These are phyloP conservation scores for Myxozyma lipomycoides DNA, from an alignment of 805 yeast species.

Conservation along the genomic window DNA sequence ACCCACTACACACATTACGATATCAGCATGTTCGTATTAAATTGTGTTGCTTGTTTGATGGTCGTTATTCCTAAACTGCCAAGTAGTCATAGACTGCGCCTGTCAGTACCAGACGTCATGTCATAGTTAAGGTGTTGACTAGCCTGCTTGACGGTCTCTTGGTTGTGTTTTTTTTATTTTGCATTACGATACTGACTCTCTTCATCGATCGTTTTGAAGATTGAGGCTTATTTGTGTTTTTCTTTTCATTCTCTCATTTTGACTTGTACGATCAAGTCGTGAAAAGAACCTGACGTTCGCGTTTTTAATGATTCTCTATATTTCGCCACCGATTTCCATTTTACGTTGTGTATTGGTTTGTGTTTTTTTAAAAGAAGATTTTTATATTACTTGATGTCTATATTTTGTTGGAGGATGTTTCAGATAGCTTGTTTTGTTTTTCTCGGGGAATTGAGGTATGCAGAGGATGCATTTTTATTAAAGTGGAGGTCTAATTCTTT, in stretches of 20 bases:
- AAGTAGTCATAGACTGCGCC: slow-evolving; percentile 28
- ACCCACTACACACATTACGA: slow-evolving; percentile 90
- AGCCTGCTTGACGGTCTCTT: background rate
- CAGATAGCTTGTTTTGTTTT: too few relatives aligned
- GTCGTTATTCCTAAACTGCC: slow-evolving; percentile 93
- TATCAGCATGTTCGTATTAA: slow-evolving; percentile 68
- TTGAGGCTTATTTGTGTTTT: slow-evolving; percentile 29
- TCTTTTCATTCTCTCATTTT: slow-evolving; percentile 10
- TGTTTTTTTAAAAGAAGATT: too few relatives aligned
- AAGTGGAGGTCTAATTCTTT: too few relatives aligned
- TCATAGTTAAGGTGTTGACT: background rate
- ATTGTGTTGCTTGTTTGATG: slow-evolving; percentile 73
- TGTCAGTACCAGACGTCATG: slow-evolving; percentile 23
- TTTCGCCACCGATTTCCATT: too few relatives aligned
- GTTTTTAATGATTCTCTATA: too few relatives aligned
- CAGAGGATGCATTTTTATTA: too few relatives aligned
- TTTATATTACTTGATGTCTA: too few relatives aligned
- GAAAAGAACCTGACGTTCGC: too few relatives aligned
- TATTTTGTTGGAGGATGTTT: too few relatives aligned
- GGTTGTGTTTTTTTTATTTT: background rate
- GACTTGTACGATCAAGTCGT: too few relatives aligned
- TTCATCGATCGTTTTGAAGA: background rate
- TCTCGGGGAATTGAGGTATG: too few relatives aligned
- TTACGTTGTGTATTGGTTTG: too few relatives aligned
- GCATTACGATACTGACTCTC: background rate